A percentile compares a stretch with the other conserved stretches of the same genome.
Evolutionary conservation across 106 monocot species (phyloP).

Genomic region (Dendrobium catenatum): DNA sequence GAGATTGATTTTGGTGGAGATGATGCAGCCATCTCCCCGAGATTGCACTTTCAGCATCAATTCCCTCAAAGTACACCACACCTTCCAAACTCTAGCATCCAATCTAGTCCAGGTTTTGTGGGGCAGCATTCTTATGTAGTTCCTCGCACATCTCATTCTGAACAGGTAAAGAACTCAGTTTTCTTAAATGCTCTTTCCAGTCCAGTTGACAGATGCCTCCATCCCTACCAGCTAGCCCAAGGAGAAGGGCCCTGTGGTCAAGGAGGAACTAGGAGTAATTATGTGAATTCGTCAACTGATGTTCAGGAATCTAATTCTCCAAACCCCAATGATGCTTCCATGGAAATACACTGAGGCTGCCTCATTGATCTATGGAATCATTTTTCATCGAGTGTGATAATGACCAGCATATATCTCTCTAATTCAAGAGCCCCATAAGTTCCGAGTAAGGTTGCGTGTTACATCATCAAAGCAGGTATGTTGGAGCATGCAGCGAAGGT

Average conservation of each 20-base stretch:
- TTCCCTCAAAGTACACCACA: constrained; percentile 15
- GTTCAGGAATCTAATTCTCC: constrained; percentile 13
- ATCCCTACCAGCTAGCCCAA: constrained; percentile 40
- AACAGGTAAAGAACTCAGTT: constrained; percentile 41
- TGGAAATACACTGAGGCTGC: constrained; percentile 45
- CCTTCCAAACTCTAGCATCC: constrained; percentile 20
- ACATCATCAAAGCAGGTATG: not conserved
- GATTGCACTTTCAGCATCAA: constrained; percentile 18
- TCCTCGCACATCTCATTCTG: constrained; percentile 20
- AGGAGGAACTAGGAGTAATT: constrained; percentile 5
- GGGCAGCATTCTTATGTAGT: constrained; percentile 16
- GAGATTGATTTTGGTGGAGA: constrained; percentile 54
- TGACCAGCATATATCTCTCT: not conserved
- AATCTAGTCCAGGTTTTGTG: constrained; percentile 4
- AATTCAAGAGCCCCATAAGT: not conserved
- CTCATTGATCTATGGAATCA: not conserved
- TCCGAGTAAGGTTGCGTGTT: not conserved
- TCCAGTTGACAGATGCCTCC: constrained; percentile 34
- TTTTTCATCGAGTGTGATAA: not conserved
- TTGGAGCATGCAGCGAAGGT: not conserved
- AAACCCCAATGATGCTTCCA: constrained; percentile 32
- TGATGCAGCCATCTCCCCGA: constrained; percentile 33
- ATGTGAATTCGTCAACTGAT: not conserved
- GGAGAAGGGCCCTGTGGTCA: constrained; percentile 8
- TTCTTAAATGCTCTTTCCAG: constrained; percentile 59